A percentile compares a stretch with the other conserved stretches of the same genome.
Conservation (phyloP, 352 stramenopile genomes). For the Nannochloropsis limnetica region DNA sequence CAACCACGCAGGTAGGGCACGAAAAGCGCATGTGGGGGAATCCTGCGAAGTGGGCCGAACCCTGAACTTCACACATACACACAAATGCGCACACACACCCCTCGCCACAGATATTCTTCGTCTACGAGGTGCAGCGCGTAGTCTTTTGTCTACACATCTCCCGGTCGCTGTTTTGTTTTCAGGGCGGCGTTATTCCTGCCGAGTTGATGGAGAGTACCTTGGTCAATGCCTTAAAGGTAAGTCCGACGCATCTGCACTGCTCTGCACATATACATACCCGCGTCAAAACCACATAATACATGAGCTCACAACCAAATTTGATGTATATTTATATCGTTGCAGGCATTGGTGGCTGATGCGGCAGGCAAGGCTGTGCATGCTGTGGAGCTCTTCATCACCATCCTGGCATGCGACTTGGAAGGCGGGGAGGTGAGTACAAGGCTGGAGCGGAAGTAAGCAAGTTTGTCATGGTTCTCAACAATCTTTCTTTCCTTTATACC, state of each 20-base stretch:
- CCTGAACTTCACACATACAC: not conserved
- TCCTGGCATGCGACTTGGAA: not conserved
- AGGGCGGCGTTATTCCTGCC: not conserved
- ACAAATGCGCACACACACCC: not conserved
- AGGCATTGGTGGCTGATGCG: not conserved
- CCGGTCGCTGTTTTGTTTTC: constrained; percentile 4
- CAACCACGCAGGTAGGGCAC: not conserved
- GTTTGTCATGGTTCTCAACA: not conserved
- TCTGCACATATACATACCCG: not conserved
- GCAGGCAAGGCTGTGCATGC: not conserved
- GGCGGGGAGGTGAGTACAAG: constrained; percentile 6
- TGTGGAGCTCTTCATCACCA: not conserved
- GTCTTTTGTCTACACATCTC: constrained; percentile 18
- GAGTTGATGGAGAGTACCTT: constrained; percentile 18
- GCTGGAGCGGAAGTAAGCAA: not conserved
- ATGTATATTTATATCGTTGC: not conserved
- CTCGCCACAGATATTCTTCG: not conserved
- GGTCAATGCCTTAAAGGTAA: not conserved
- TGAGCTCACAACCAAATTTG: too few relatives aligned
- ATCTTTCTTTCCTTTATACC: not conserved
- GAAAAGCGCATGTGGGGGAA: not conserved
- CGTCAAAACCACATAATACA: too few relatives aligned
- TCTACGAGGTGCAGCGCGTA: not conserved
- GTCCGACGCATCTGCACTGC: not conserved
- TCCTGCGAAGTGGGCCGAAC: not conserved